These are phyloP conservation scores for Diutina sp. DNA, from an alignment of 1,139 yeast genomes.

Conservation along the genomic window DNA sequence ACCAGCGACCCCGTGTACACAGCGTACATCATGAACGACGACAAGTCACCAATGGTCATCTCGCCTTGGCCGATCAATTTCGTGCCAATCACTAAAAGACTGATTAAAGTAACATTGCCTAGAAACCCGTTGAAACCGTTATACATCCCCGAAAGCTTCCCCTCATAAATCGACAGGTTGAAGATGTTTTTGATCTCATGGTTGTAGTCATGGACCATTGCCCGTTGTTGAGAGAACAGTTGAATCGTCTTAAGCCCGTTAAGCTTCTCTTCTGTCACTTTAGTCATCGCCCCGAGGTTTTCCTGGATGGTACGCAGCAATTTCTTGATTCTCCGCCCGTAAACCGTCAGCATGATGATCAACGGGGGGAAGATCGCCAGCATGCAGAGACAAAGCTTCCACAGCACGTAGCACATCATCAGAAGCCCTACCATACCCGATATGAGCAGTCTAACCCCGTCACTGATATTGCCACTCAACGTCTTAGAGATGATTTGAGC, in stretches of 20 bases:
- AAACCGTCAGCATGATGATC: constrained; percentile 57
- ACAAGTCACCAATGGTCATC: constrained; percentile 76
- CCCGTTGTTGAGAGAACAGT: constrained; percentile 74
- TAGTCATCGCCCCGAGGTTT: constrained; percentile 74
- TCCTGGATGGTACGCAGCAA: constrained; percentile 73
- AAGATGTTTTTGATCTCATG: constrained; percentile 64
- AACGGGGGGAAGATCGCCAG: constrained; percentile 75
- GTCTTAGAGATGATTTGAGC: constrained; percentile 84
- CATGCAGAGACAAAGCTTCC: constrained; percentile 66
- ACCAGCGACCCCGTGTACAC: constrained; percentile 87
- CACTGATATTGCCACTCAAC: constrained; percentile 80
- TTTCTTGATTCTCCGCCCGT: constrained; percentile 69
- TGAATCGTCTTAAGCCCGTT: constrained; percentile 82
- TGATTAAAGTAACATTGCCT: constrained; percentile 70
- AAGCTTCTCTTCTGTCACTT: constrained; percentile 84
- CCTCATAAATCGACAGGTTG: constrained; percentile 66
- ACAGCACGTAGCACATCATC: constrained; percentile 84
- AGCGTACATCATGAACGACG: constrained; percentile 89
- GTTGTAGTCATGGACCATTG: constrained; percentile 35
- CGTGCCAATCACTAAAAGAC: constrained; percentile 72
- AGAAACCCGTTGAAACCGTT: constrained; percentile 68
- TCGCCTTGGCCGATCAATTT: constrained; percentile 58
- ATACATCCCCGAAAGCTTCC: constrained; percentile 63
- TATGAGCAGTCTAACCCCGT: constrained; percentile 72
- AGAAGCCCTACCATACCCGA: constrained; percentile 69